Base-by-base conservation (phyloP, 257 asterid species). In the Euphrasia confusa region DNA sequence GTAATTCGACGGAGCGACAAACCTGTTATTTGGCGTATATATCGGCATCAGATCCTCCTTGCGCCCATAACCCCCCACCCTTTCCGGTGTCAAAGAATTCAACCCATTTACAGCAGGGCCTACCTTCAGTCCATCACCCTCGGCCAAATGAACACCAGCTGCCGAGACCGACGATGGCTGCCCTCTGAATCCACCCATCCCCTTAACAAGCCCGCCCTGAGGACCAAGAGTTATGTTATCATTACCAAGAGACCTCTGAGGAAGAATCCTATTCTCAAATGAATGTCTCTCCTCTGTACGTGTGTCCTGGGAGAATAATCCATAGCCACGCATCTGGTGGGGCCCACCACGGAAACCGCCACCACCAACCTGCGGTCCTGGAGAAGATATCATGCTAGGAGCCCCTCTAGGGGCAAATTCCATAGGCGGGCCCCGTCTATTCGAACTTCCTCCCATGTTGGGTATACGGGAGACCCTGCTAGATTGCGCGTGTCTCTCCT, bases 121-220 rank as follows among this genome's bases (percentile, higher is more conserved):
- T 75, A 80, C 60, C 93, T 87, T 37, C 92, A n/a, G 74, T 39
- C 75, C 61, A 57, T 83, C 92, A 61, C 82, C 91, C 54, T 79
- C 90, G 75, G 78, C 62, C 37, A 71, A 65, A 26, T 65, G 76
- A 67, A 58, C 45, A 50, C 56, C 74, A 12, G 83, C 68, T 12
- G 75, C 61, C 42, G 42, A 2, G 10, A 9, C 1, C 42, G 12
- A 11, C 5, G 95, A 79, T 66, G 80, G 72, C 53, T 73, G 95
- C 56, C 89, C 96, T 69, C 91, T 78, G 74, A 76, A 82, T 37
- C 42, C 42, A 71, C 81, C 82, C 89, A 85, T 88, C 63, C 96
- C 94, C 66, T 81, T 75, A 3, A 77, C 93, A 70, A 90, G 96
- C 59, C 98, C 96, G 27, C 98, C 98, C 70, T 92, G 99, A 28